A percentile compares a stretch with the other conserved stretches of the same genome.
phyloP scores from a whole-genome alignment of 2,329 filamentous ascomycete genomes.

The Fusarium guadeloupense region DNA sequence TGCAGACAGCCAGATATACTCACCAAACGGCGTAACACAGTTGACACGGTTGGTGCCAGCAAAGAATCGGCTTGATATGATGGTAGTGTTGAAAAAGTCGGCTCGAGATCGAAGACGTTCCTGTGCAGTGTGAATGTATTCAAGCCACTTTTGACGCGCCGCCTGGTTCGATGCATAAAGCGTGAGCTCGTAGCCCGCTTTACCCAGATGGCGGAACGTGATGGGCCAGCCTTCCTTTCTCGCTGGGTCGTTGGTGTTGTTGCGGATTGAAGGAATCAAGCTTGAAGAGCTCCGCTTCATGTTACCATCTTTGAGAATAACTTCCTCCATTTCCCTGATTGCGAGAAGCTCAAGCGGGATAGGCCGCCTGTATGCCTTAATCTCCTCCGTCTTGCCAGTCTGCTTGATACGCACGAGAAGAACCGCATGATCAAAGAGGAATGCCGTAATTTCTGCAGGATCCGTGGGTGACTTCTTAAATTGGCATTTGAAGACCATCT shows the following conservation, averaged over 20 bases:
- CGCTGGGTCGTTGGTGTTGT: slow-evolving; percentile 62
- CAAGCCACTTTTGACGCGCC: slow-evolving; percentile 94
- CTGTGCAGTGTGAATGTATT: slow-evolving; percentile 92
- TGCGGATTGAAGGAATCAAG: slow-evolving; percentile 69
- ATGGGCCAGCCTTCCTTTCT: slow-evolving; percentile 86
- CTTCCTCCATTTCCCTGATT: slow-evolving; percentile 96
- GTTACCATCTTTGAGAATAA: slow-evolving; percentile 81
- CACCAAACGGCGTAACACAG: slow-evolving; percentile 91
- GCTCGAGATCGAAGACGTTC: slow-evolving; percentile 86
- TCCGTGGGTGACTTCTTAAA: slow-evolving; percentile 94
- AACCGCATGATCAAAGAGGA: slow-evolving; percentile 95
- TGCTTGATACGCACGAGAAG: slow-evolving; percentile 90
- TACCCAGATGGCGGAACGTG: slow-evolving; percentile 94
- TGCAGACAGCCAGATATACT: slow-evolving; percentile 45
- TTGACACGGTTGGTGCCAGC: slow-evolving; percentile 83
- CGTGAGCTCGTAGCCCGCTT: slow-evolving; percentile 92
- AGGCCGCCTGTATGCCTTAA: slow-evolving; percentile 91
- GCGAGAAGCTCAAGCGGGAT: slow-evolving; percentile 93
- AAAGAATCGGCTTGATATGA: slow-evolving; percentile 69
- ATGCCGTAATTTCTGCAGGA: slow-evolving; percentile 88
- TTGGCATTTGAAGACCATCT: slow-evolving; percentile 92
- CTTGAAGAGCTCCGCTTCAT: slow-evolving; percentile 90
- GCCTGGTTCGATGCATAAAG: slow-evolving; percentile 87
- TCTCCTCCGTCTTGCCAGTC: slow-evolving; percentile 91
- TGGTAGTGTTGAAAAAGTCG: slow-evolving; percentile 84